Base-by-base conservation (phyloP, 2,329 filamentous ascomycete species). In the Fusarium guadeloupense region DNA sequence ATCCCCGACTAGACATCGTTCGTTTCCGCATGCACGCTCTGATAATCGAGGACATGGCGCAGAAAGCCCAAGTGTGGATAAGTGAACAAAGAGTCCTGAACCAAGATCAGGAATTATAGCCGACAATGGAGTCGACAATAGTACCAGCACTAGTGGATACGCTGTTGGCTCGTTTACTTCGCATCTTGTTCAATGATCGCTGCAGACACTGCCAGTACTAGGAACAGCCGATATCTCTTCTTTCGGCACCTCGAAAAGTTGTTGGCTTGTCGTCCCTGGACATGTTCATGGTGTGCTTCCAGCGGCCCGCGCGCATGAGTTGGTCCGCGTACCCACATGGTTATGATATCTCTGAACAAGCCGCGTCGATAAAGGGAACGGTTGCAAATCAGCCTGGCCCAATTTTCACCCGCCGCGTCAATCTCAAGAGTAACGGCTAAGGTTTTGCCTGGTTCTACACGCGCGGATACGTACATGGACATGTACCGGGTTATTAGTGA, bases 251-350 rank as follows among this genome's bases (percentile, higher is more conserved):
- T 46, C 41, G 38, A 46, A 21, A 25, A 45, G 33, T 38, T 60
- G 67, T 68, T 69, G 67, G 62, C 54, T 58, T 49, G 48, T 9
- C 25, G 13, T n/a, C n/a, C 28, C 52, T 41, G 45, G 42, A 23
- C 59, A 56, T 54, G 48, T 46, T 64, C 57, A 51, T 54, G 35
- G 51, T 54, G 48, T 67, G 60, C 54, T 60, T 54, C 50, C 53
- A 35, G 61, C 54, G 51, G 52, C 44, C 44, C 59, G 56, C 61
- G 58, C 64, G 66, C 66, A 67, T 69, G 54, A 54, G 52, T 31
- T 60, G 54, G 60, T 42, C 65, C 41, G 50, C 54, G 42, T 65
- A 53, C 56, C 48, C 40, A 60, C 65, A 62, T 65, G 50, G 50
- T n/a, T n/a, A 42, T 51, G 52, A 38, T 12, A 45, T 25, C 39